A percentile compares a stretch with the other conserved stretches of the same genome.
Evolutionary conservation across 345 rosid genomes (phyloP).

Genomic region (Eucalyptus globulus): DNA sequence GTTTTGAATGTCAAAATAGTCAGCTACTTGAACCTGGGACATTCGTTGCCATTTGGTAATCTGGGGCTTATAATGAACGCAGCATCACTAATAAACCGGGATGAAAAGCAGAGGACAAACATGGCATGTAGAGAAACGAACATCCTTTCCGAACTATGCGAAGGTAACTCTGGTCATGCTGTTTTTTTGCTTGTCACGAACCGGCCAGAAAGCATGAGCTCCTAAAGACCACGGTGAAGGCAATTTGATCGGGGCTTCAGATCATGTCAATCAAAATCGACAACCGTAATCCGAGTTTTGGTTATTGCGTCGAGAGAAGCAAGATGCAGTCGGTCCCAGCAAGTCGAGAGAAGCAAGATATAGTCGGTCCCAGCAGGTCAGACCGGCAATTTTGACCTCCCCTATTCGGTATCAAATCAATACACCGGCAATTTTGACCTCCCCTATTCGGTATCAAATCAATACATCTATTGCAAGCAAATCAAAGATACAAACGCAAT

Average conservation of each 20-base stretch:
- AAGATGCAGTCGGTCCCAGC: not conserved
- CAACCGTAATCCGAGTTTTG: not conserved
- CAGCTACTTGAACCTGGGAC: not conserved
- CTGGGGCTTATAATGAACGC: not conserved
- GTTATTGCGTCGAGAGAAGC: not conserved
- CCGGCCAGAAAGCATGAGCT: not conserved
- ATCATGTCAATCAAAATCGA: not conserved
- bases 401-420: not conserved
- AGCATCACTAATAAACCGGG: not conserved
- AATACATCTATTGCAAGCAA: not conserved
- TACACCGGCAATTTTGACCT: not conserved
- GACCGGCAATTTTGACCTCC: not conserved
- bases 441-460: not conserved
- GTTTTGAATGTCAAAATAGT: not conserved
- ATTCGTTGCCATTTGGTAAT: not conserved
- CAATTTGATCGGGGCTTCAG: not conserved
- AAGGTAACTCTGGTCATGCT: not conserved
- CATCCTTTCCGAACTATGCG: not conserved
- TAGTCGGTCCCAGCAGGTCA: not conserved
- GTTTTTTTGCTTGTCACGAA: not conserved
- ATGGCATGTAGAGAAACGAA: not conserved
- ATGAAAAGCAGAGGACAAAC: not conserved
- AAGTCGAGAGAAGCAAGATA: not conserved
- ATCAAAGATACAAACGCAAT: not conserved
- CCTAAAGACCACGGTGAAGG: not conserved